These are phyloP conservation scores for Hypomyces perniciosus DNA, from an alignment of 2,329 filamentous ascomycete species.

Conservation along the genomic window DNA sequence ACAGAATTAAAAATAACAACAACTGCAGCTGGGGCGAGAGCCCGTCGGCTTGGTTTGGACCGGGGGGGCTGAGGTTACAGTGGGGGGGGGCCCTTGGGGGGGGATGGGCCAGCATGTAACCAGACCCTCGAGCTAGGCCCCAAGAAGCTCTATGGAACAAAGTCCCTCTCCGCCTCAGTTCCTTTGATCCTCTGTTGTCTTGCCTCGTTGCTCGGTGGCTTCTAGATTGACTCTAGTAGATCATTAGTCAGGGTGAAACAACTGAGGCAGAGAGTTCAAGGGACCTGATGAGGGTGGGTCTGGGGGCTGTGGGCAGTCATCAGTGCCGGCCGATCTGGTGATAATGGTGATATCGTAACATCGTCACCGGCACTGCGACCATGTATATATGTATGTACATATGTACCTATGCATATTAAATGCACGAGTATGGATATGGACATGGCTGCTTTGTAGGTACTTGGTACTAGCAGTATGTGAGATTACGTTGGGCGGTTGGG, in stretches of 20 bases:
- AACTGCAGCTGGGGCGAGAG: slow-evolving; percentile 10
- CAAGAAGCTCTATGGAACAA: neutral
- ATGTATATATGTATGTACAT: too few relatives aligned
- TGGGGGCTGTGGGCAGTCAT: too few relatives aligned
- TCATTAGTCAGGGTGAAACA: slow-evolving; percentile 6
- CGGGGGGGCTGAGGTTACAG: slow-evolving; percentile 1
- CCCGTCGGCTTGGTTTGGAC: slow-evolving; percentile 11
- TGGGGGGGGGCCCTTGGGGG: slow-evolving; percentile 1
- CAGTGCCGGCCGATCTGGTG: neutral
- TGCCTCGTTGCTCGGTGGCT: slow-evolving; percentile 1
- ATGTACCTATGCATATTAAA: too few relatives aligned
- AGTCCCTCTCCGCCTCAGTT: neutral
- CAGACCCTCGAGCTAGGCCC: slow-evolving; percentile 2
- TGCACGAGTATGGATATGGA: too few relatives aligned
- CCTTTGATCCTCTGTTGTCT: slow-evolving; percentile 4
- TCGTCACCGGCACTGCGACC: too few relatives aligned
- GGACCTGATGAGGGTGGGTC: too few relatives aligned
- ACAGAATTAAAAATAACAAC: slow-evolving; percentile 14
- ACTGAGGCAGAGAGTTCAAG: neutral
- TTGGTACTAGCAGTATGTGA: too few relatives aligned
- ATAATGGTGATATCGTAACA: too few relatives aligned
- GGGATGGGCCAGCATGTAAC: neutral
- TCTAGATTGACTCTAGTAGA: neutral
- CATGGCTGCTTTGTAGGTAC: too few relatives aligned
- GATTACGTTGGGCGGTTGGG: too few relatives aligned